Conservation (phyloP, 2,329 filamentous ascomycete genomes). For the Amylocarpus encephaloides region DNA sequence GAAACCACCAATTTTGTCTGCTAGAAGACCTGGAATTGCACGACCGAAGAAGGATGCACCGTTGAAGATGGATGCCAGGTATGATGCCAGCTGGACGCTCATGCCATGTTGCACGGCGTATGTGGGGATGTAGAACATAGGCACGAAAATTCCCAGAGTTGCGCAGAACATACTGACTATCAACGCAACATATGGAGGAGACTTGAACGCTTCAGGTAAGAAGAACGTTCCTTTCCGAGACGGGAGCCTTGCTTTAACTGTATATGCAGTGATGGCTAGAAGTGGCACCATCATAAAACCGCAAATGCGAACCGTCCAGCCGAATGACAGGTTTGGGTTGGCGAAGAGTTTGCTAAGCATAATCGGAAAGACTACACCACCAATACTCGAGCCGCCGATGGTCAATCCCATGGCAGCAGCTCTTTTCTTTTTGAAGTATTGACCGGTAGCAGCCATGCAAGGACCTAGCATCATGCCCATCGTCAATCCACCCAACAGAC, state of each 20-base stretch:
- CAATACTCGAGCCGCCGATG: slow-evolving; percentile 41
- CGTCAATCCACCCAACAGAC: slow-evolving; percentile 29
- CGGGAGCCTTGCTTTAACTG: slow-evolving; percentile 43
- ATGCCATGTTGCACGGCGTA: slow-evolving; percentile 23
- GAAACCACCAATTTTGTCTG: slow-evolving; percentile 31
- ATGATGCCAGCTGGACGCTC: slow-evolving; percentile 18
- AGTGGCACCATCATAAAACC: slow-evolving; percentile 40
- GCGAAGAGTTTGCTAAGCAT: slow-evolving; percentile 48
- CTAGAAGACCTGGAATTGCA: slow-evolving; percentile 31
- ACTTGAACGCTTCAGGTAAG: slow-evolving; percentile 42
- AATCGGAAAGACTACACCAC: slow-evolving; percentile 54
- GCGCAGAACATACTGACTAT: slow-evolving; percentile 36
- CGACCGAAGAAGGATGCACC: slow-evolving; percentile 33
- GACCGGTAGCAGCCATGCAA: slow-evolving; percentile 30
- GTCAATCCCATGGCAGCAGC: slow-evolving; percentile 43
- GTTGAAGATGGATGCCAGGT: slow-evolving; percentile 23
- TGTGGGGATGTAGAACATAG: slow-evolving; percentile 32
- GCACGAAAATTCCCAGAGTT: slow-evolving; percentile 22
- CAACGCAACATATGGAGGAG: slow-evolving; percentile 38
- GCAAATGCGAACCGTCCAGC: slow-evolving; percentile 25
- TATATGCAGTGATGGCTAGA: slow-evolving; percentile 42
- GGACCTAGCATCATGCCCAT: slow-evolving; percentile 38
- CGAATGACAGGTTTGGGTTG: slow-evolving; percentile 27
- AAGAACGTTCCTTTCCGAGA: slow-evolving; percentile 36
- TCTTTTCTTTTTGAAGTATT: slow-evolving; percentile 46